These are phyloP conservation scores for Verticillium klebahnii DNA, from an alignment of 2,329 filamentous ascomycete genomes.

Conservation along the genomic window DNA sequence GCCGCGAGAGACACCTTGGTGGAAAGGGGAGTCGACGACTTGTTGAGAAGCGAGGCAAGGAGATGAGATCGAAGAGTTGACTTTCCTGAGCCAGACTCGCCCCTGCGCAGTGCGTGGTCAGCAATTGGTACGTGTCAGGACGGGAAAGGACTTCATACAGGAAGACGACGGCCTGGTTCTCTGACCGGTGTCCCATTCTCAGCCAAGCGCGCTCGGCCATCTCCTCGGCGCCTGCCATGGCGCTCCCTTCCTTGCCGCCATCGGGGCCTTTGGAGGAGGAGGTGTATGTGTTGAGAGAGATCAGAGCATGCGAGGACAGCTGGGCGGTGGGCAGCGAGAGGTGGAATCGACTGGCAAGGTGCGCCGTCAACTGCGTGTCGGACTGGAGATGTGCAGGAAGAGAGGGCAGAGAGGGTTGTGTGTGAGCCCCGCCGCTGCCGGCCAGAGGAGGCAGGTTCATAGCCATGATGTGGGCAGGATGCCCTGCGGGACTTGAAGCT, in stretches of 20 bases:
- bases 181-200: constrained; percentile 78
- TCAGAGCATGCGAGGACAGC: constrained; percentile 85
- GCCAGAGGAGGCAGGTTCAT: constrained; percentile 49
- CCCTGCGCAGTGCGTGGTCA: constrained; percentile 48
- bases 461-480: constrained; percentile 47
- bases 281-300: constrained; percentile 92
- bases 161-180: constrained; percentile 91
- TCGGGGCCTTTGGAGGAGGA: constrained; percentile 83
- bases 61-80: constrained; percentile 90
- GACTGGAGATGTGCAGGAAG: constrained; percentile 79
- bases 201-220: constrained; percentile 83
- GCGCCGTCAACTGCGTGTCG: constrained; percentile 74
- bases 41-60: constrained; percentile 78
- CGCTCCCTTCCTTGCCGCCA: constrained; percentile 87
- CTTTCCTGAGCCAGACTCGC: constrained; percentile 94
- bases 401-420: constrained; percentile 80
- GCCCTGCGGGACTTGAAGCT: not conserved
- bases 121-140: not conserved
- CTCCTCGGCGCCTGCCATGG: constrained; percentile 88
- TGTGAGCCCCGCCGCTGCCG: constrained; percentile 57
- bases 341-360: constrained; percentile 87
- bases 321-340: constrained; percentile 81
- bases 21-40: constrained; percentile 87
- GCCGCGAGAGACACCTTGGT: constrained; percentile 89
- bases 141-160: constrained; percentile 57